These are phyloP conservation scores for Leishmania martiniquensis DNA, from an alignment of 208 protist species.

Conservation along the genomic window DNA sequence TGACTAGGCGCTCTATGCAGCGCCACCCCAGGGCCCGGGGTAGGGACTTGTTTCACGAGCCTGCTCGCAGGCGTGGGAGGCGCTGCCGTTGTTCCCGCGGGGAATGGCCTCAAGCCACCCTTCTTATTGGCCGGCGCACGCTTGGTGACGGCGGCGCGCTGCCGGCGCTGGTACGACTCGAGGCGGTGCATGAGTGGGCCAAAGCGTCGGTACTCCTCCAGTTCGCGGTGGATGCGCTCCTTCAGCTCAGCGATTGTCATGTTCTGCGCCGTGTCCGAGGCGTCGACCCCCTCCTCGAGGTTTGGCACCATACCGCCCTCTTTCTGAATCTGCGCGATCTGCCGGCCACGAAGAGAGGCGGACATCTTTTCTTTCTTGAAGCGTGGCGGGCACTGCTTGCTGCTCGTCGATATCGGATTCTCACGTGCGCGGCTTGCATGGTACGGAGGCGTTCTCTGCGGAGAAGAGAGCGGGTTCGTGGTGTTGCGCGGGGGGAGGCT, in stretches of 20 bases:
- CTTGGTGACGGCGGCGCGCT: conserved; percentile 1
- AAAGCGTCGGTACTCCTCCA: conserved; percentile 67
- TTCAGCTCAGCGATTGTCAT: conserved; percentile 51
- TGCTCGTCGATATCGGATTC: not conserved
- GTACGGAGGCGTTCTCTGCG: no score
- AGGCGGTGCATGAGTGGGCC: conserved; percentile 43
- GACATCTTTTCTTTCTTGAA: conserved; percentile 12
- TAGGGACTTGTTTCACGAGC: not conserved
- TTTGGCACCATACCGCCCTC: conserved; percentile 27
- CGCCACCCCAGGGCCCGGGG: not conserved
- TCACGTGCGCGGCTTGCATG: no score
- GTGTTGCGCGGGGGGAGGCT: not conserved
- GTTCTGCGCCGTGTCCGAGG: conserved; percentile 45
- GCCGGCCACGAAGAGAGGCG: conserved; percentile 26
- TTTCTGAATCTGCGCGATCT: conserved; percentile 29
- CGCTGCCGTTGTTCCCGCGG: not conserved
- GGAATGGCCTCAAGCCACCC: not conserved
- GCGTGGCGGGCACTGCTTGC: not conserved
- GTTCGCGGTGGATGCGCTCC: conserved; percentile 61
- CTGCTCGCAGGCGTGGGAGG: not conserved
- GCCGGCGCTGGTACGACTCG: conserved; percentile 14
- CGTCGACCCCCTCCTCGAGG: conserved; percentile 51
- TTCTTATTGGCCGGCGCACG: not conserved
- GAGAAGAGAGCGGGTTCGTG: no score
- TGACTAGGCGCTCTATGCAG: conserved; percentile 2